Conservation (phyloP, 306 rosid species). For the Clitoria ternatea region DNA sequence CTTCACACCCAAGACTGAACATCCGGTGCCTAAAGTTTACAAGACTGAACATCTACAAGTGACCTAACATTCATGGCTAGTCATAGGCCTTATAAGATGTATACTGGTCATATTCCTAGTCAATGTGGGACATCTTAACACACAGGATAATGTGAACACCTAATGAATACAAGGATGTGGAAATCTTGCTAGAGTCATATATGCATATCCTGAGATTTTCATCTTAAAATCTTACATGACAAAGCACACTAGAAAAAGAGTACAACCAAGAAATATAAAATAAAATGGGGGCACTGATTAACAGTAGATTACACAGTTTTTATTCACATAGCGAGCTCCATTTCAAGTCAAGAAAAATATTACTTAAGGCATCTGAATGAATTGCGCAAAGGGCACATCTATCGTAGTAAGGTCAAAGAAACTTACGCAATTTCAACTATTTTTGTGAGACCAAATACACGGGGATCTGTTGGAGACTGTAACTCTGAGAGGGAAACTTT, state of each 20-base stretch:
- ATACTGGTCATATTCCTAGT: no score
- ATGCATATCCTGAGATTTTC: neutral
- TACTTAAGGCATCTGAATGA: neutral
- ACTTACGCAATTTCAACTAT: slow-evolving; percentile 97
- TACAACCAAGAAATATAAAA: neutral
- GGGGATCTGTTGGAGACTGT: slow-evolving; percentile 99
- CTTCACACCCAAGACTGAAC: no score
- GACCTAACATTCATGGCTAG: no score
- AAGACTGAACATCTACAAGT: no score
- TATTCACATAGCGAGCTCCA: slow-evolving; percentile 18
- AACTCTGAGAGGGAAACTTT: slow-evolving; percentile 90
- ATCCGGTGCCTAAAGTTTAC: no score
- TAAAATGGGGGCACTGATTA: neutral
- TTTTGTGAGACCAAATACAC: slow-evolving; percentile 98
- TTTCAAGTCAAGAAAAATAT: neutral
- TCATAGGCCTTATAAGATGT: no score
- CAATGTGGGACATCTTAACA: no score
- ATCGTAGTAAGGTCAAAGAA: slow-evolving; percentile 18
- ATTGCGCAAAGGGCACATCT: slow-evolving; percentile 16
- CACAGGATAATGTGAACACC: neutral
- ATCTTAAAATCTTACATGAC: neutral
- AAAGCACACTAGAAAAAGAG: neutral
- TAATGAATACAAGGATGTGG: neutral
- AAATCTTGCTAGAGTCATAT: neutral
- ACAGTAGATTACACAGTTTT: neutral